Base-by-base conservation (phyloP, 768 basidiomycete genomes). In the Pisolithus marmoratus region DNA sequence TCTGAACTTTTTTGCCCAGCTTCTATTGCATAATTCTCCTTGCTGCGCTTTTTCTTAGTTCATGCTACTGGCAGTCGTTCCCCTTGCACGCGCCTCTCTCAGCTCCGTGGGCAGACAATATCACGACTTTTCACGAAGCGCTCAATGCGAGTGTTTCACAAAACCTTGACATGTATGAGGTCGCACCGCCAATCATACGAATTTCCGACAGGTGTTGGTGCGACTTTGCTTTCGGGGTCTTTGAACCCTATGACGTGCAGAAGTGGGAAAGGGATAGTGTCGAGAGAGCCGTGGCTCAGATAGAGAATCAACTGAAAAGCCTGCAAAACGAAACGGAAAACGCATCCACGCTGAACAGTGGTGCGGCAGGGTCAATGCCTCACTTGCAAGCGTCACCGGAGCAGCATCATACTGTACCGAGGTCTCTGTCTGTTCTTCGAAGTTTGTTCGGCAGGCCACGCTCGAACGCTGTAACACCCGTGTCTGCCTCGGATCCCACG, bases 51-150 rank as follows among this genome's bases (percentile, higher is more conserved):
- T 92, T 90, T 65, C 74, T 90, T 54, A 87, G 90, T 15, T 87
- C 90, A 17, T 93, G 90, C 65, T 91, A 91, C 68, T 92, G 90
- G 90, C 87, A 88, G 55, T 87, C 91, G 27, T 81, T 90, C 51
- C 79, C 84, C 22, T 66, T 83, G 44, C 78, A 83, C 54, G 81
- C 77, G 24, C 73, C 77, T 1, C 81, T 91, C 52, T 77, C 80
- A 12, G 65, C 62, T 17, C 84, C 87, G 9, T 89, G 85, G 85
- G 68, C 82, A 5, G 74, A 78, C 43, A 82, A 84, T 60, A 78
- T 88, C 64, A 85, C 83, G 12, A 89, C 87, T 15, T 88, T 86
- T 63, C 76, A 78, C 1, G 78, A 86, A 34, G 86, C 85, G 3
- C 66, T 90, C 51, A 77, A 75, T 45, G 69, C 77, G 12, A 74